Base-by-base conservation (phyloP, 148 eudicot genomes). In the Rheum nobile region DNA sequence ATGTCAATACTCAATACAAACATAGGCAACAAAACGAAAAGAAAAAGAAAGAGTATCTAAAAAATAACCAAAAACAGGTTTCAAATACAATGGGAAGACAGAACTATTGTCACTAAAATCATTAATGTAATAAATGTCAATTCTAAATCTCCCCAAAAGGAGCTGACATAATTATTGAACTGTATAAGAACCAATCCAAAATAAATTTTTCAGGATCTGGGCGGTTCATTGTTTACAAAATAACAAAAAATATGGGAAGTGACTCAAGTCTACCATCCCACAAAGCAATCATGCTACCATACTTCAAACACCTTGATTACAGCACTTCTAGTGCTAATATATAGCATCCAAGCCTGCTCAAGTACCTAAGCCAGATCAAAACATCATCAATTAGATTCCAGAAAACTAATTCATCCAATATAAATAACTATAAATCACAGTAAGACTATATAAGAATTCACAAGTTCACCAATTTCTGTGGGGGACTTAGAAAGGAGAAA, bases 291-390 rank as follows among this genome's bases (percentile, higher is more conserved):
- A 41, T 14, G 71, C 71, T 21, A 67, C 39, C 50, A 39, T 43
- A 71, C 50, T 22, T 43, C 31, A 39, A 71, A 39, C 73, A 65
- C 22, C 41, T 65, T 31, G 21, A 65, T 17, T 31, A 34, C 70
- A 39, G 73, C 73, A 71, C 73, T 43, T 71, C n/a, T 71, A 38
- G 73, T 21, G 73, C 73, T 71, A 71, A 43, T 34, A 10, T 26
- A 12, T 38, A 39, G 31, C 50, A 38, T 43, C 73, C 48, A 41
- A 41, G 48, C 48, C 73, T 24, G 50, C 50, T 71, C 48, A 71
- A 71, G 73, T 71, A 74, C 43, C 43, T 74, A 35, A 54, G 29
- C 17, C 47, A 38, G 6, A 7, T 9, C 44, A 32, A 21, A 71
- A 39, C 17, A 8, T n/a, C 8, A 38, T 26, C 50, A 32, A 26